Conservation (phyloP, 139 green algal genomes). For the Parachlorella kessleri region DNA sequence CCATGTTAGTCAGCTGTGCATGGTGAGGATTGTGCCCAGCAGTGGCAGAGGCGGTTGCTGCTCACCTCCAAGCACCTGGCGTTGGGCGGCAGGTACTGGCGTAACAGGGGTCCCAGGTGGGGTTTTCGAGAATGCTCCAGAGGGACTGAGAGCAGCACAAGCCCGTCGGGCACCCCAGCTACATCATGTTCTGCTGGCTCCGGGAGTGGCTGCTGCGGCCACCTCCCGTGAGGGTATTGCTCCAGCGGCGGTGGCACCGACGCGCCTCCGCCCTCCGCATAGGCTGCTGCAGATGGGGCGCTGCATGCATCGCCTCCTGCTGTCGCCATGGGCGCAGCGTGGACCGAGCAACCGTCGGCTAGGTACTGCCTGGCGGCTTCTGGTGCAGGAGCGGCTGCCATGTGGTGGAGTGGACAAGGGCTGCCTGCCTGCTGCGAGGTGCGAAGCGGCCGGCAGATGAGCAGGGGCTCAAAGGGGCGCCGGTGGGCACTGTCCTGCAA, state of each 20-base stretch:
- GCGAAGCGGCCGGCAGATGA: conserved; percentile 34
- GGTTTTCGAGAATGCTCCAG: conserved; percentile 70
- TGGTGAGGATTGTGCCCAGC: no score
- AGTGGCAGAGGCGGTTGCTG: no score
- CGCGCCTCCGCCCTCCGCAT: no score
- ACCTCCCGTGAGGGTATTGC: neutral
- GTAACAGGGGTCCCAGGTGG: conserved; percentile 53
- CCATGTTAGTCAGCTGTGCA: no score
- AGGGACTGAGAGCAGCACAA: conserved; percentile 44
- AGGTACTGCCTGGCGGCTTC: no score
- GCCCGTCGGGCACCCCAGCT: neutral
- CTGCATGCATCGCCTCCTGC: no score
- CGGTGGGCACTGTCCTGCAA: conserved; percentile 54
- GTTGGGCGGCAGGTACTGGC: neutral
- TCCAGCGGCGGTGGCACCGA: no score
- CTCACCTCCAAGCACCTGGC: conserved; percentile 44
- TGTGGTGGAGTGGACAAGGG: no score
- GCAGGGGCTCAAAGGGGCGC: conserved; percentile 72
- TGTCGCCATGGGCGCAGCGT: no score
- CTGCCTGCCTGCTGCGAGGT: neutral
- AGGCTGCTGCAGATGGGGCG: no score
- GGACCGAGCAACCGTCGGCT: no score
- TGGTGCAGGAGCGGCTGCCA: no score
- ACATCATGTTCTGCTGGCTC: neutral
- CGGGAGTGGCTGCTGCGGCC: conserved; percentile 1